Conservation (phyloP, 768 basidiomycete species). For the Mycena latifolia region DNA sequence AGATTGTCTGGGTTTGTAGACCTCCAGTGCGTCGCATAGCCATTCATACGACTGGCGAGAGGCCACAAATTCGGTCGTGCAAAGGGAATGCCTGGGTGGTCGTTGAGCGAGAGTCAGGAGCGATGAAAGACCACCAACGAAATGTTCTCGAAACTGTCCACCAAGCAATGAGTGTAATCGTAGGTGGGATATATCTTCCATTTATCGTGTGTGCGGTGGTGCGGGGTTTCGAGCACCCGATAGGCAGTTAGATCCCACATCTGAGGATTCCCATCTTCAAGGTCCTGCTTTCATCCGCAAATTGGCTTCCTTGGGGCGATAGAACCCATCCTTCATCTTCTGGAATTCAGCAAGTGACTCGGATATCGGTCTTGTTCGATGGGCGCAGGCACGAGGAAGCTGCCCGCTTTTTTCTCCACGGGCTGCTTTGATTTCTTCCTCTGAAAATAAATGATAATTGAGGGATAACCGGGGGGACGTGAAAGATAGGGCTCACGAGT, state of each 20-base stretch:
- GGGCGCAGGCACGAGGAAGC: conserved; percentile 82
- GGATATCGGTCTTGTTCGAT: conserved; percentile 85
- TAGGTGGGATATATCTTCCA: conserved; percentile 99
- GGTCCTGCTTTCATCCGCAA: conserved; percentile 98
- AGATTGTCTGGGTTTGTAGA: conserved; percentile 97
- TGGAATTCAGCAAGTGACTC: conserved; percentile 93
- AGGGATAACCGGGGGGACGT: conserved; percentile 5
- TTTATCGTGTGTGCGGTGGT: conserved; percentile 92
- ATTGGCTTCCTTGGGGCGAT: conserved; percentile 92
- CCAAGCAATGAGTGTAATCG: conserved; percentile 98
- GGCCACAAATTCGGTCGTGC: conserved; percentile 95
- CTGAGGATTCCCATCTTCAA: conserved; percentile 93
- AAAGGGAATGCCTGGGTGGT: conserved; percentile 87
- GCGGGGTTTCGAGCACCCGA: conserved; percentile 89
- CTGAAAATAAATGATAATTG: conserved; percentile 53
- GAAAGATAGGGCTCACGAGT: conserved; percentile 72
- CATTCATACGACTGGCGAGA: conserved; percentile 99
- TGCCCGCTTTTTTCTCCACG: conserved; percentile 88
- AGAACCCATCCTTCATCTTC: conserved; percentile 92
- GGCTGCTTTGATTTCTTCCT: conserved; percentile 91
- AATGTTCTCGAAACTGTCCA: conserved; percentile 99
- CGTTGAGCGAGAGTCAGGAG: conserved; percentile 12
- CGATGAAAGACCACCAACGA: conserved; percentile 72
- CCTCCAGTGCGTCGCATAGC: conserved; percentile 97
- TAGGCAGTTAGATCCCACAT: conserved; percentile 99